Evolutionary conservation across 495 filamentous ascomycete genomes (phyloP), one percentile per base, ranked within the genome.

Genomic region (Saxispiralis lemnorum): DNA sequence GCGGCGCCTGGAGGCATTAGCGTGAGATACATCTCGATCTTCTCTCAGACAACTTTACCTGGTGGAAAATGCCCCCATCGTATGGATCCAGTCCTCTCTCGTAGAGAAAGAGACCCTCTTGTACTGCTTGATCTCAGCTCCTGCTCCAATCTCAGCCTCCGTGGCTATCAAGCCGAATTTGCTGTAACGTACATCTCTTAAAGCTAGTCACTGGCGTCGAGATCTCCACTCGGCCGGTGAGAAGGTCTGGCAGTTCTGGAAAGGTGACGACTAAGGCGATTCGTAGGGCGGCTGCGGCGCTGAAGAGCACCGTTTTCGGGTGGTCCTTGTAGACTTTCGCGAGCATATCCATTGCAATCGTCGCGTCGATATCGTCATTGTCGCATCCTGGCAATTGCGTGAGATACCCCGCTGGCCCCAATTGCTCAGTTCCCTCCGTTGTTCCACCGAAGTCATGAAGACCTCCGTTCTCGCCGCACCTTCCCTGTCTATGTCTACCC

Each of bases 151-250:
- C 36, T 30, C 9, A 42, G 17, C 33, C 28, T 21, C 4, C 7
- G 5, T 13, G 19, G 12, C 10, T 9, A 15, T 4, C 36, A 36
- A 7, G 2, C 33, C 31, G 21, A 19, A 15, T 7, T 31, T 37
- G 6, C 19, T 21, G 1, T 44, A 16, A 60, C 79, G 62, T 67
- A 93, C 86, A 64, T 73, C 92, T 75, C 66, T 95, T 97, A 72
- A 93, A 97, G 71, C 89, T 94, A 45, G 81, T 94, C 19, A 96
- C 81, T 14, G 89, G 86, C 2, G 89, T 97, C 19, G 89, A 95
- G 46, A 97, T 77, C 69, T 97, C 89, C 46, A 95, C 89, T 57
- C 89, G 78, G 44, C 79, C 83, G 9, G 83, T 86, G 46, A 97
- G 68, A 43, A 94, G 67, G 53, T 86, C 77, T 12, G 92, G 83